Evolutionary conservation across 2,329 filamentous ascomycete genomes (phyloP).

Genomic region (Neocatenulostroma microsporum): DNA sequence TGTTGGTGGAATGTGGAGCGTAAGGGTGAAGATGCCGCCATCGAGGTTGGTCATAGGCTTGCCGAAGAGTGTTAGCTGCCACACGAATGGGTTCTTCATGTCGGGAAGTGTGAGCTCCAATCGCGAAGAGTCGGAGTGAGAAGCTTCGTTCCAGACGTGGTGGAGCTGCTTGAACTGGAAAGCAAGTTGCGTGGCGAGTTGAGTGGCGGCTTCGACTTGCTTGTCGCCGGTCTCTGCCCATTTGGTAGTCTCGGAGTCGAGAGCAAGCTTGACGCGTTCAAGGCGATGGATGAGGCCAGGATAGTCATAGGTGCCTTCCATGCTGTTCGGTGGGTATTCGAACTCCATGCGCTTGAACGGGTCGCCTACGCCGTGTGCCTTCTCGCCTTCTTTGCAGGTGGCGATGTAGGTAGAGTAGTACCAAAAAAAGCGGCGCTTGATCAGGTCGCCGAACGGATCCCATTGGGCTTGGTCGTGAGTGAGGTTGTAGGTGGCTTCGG

Average conservation of each 20-base stretch:
- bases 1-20: slow-evolving; percentile 67
- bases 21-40: slow-evolving; percentile 79
- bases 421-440: slow-evolving; percentile 90
- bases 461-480: slow-evolving; percentile 46
- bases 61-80: slow-evolving; percentile 83
- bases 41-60: slow-evolving; percentile 88
- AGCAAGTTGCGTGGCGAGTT: slow-evolving; percentile 72
- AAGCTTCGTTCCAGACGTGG: slow-evolving; percentile 61
- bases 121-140: slow-evolving; percentile 50
- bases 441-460: slow-evolving; percentile 82
- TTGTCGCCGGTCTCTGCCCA: slow-evolving; percentile 66
- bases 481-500: slow-evolving; percentile 23
- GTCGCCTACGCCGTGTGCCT: slow-evolving; percentile 49
- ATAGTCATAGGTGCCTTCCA: slow-evolving; percentile 84
- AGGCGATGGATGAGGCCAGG: slow-evolving; percentile 63
- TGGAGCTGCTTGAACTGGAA: slow-evolving; percentile 79
- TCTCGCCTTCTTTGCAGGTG: slow-evolving; percentile 56
- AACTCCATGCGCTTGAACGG: slow-evolving; percentile 80
- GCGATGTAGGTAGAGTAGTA: slow-evolving; percentile 83
- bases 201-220: slow-evolving; percentile 57
- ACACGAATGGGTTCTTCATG: slow-evolving; percentile 73
- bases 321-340: slow-evolving; percentile 65
- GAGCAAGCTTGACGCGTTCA: slow-evolving; percentile 56
- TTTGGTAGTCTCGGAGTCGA: slow-evolving; percentile 61
- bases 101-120: slow-evolving; percentile 70